Evolutionary conservation across 805 yeast genomes (phyloP).

Genomic region (Metschnikowia chrysomelidarum): DNA sequence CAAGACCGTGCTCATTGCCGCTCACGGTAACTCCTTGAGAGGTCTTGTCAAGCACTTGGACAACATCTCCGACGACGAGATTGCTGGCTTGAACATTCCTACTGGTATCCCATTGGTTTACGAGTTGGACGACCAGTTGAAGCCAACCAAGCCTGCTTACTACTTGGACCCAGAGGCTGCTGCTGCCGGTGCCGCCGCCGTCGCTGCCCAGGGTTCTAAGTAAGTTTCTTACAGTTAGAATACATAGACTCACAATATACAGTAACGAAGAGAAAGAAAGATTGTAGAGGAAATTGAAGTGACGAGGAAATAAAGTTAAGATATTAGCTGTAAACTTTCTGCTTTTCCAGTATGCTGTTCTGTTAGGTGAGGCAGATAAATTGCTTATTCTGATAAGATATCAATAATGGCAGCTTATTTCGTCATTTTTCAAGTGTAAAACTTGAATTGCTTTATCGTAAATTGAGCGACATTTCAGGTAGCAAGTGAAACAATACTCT

Average conservation of each 20-base stretch:
- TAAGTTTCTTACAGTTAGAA: constrained; percentile 20
- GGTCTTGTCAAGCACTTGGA: constrained; percentile 95
- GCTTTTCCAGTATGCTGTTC: too few relatives aligned
- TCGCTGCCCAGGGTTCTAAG: constrained; percentile 86
- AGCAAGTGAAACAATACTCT: too few relatives aligned
- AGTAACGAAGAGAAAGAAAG: too few relatives aligned
- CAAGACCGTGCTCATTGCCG: constrained; percentile 90
- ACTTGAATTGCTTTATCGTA: too few relatives aligned
- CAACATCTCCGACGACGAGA: constrained; percentile 85
- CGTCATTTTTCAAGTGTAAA: too few relatives aligned
- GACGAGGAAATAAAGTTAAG: too few relatives aligned
- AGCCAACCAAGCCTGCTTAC: constrained; percentile 90
- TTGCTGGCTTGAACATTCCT: constrained; percentile 94
- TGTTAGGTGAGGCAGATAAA: too few relatives aligned
- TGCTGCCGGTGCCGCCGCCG: constrained; percentile 99
- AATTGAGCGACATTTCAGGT: too few relatives aligned
- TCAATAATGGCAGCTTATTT: too few relatives aligned
- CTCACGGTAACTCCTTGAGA: constrained; percentile 98
- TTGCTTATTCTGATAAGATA: too few relatives aligned
- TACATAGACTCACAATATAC: constrained; percentile 8
- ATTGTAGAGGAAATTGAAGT: too few relatives aligned
- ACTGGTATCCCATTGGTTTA: constrained; percentile 98
- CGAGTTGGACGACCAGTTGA: constrained; percentile 83
- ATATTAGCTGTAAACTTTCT: too few relatives aligned
- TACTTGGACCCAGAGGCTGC: constrained; percentile 99